phyloP scores from a whole-genome alignment of 352 stramenopile genomes.

The Phytophthora chlamydospora region DNA sequence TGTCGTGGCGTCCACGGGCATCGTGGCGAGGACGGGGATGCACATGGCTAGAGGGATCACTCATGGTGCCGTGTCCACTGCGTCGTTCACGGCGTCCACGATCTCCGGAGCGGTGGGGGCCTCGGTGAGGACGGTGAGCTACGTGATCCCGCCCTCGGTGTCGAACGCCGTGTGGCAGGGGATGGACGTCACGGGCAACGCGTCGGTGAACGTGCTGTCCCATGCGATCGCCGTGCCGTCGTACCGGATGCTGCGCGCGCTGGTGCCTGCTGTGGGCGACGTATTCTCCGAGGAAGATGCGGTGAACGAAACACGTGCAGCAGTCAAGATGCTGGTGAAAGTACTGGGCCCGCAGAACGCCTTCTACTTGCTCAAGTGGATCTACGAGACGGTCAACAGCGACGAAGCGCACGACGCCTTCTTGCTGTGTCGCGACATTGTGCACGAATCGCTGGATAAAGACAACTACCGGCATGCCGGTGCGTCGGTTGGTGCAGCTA shows the following conservation, averaged over 20 bases:
- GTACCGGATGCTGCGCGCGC: conserved; percentile 60
- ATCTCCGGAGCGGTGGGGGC: conserved; percentile 57
- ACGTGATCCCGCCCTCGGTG: conserved; percentile 63
- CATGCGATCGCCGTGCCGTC: conserved; percentile 72
- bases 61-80: conserved; percentile 57
- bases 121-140: conserved; percentile 57
- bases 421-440: conserved; percentile 65
- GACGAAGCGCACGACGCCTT: conserved; percentile 76
- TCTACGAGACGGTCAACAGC: conserved; percentile 79
- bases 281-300: conserved; percentile 65
- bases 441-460: conserved; percentile 61
- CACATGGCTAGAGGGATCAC: conserved; percentile 60
- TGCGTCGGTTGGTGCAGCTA: conserved; percentile 45
- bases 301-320: conserved; percentile 51
- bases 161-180: conserved; percentile 69
- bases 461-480: conserved; percentile 69
- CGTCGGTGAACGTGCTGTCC: conserved; percentile 60
- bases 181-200: conserved; percentile 64
- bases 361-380: conserved; percentile 71
- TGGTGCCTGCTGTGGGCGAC: conserved; percentile 51
- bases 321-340: conserved; percentile 60
- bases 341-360: conserved; percentile 75
- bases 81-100: conserved; percentile 54
- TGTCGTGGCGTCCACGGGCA: conserved; percentile 54
- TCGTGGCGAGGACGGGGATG: conserved; percentile 58